Base-by-base conservation (phyloP, 148 eudicot species). In the Amaranthus hypochondriacus region DNA sequence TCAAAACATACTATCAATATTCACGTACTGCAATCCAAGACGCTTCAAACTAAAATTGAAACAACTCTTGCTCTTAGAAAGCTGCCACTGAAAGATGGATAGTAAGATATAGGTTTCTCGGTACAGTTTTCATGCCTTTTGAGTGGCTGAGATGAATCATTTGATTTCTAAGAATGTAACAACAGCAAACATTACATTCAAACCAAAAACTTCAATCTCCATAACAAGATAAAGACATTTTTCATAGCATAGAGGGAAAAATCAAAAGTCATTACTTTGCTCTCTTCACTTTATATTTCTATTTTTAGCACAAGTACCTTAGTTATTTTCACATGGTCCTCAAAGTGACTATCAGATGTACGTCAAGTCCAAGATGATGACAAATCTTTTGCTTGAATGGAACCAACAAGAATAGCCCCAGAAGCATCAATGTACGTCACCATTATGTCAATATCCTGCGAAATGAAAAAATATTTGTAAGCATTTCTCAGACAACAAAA, bases 311-410 rank as follows among this genome's bases (percentile, higher is more conserved):
- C 7, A 73, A 73, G 69, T 87, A 92, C 96, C 94, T 84, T 69
- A 3, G 84, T 81, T 72, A 59, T 79, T 62, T 78, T 80, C 72
- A 39, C 43, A 62, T 65, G 76, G 72, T 83, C 84, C 71, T 63
- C 73, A 9, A 70, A 76, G 68, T 77, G 83, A 82, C 84, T 81
- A 12, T 62, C 74, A 57, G 93, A 89, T 79, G 82, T 85, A 84
- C 79, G 84, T 97, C 99, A 96, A 65, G 89, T 86, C 99, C 99
- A 96, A 54, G 99, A 96, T 81, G 92, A 79, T 69, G 99, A 96
- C 42, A 96, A 80, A 79, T 92, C 89, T 76, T 71, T 90, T 62
- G 97, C 92, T 58, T 84, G 89, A 77, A 96, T 91, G 48, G 84
- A 84, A 81, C 86, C 85, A 78, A 89, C 88, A 74, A 81, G 88